These are phyloP conservation scores for Rhizopogon salebrosus DNA, from an alignment of 768 basidiomycete species.

Conservation along the genomic window DNA sequence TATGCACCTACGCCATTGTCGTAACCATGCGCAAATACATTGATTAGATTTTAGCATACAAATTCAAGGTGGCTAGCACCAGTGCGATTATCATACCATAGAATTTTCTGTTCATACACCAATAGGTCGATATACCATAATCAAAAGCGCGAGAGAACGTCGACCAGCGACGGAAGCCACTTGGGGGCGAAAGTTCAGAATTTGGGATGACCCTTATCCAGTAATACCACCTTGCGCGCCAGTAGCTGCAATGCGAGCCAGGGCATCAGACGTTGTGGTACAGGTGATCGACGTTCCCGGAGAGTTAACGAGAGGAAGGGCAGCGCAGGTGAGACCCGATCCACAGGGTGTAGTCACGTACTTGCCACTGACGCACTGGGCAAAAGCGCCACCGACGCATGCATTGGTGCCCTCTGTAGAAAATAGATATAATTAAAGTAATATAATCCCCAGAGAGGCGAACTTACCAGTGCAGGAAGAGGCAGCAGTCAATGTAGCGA, in stretches of 20 bases:
- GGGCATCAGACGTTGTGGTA: conserved; percentile 41
- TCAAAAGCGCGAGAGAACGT: background rate
- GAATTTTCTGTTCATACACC: background rate
- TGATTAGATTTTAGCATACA: background rate
- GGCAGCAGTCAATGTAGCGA: conserved; percentile 37
- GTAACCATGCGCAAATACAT: background rate
- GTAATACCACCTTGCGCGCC: conserved; percentile 43
- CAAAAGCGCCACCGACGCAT: conserved; percentile 46
- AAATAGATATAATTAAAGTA: conserved; percentile 11
- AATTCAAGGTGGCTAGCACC: conserved; percentile 2
- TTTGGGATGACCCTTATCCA: conserved; percentile 17
- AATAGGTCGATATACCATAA: background rate
- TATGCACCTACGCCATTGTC: background rate
- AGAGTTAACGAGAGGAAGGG: conserved; percentile 51
- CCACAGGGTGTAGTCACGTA: conserved; percentile 29
- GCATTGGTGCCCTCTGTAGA: conserved; percentile 33
- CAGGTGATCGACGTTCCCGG: conserved; percentile 50
- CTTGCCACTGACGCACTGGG: conserved; percentile 46
- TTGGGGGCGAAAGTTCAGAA: too few relatives aligned
- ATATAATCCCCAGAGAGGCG: too few relatives aligned
- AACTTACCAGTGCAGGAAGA: conserved; percentile 39
- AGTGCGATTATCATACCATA: background rate
- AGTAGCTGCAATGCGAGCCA: conserved; percentile 34
- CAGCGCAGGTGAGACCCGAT: conserved; percentile 33
- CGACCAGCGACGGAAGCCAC: background rate